Percentiles rank a stretch among this genome's conserved stretches.
These are phyloP conservation scores for Quambalaria eucalypti DNA, from an alignment of 1,284 basidiomycete species.

Conservation along the genomic window DNA sequence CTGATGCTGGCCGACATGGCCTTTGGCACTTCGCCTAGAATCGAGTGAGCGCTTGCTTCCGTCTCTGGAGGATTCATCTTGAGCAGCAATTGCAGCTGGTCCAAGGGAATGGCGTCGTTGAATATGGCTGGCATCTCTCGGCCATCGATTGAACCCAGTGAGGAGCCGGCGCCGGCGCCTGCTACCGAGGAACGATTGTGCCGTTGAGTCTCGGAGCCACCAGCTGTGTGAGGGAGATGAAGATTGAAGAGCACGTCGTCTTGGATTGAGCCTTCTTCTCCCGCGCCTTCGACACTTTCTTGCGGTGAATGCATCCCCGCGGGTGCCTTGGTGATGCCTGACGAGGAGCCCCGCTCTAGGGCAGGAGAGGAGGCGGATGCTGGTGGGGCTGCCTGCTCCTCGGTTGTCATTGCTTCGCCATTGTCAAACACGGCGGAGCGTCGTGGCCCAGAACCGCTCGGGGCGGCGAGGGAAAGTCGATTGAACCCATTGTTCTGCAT, in stretches of 20 bases:
- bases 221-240: background rate
- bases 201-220: background rate
- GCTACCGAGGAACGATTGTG: background rate
- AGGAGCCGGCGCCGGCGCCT: background rate
- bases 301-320: too few relatives aligned
- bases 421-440: background rate
- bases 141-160: background rate
- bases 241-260: conserved; percentile 2
- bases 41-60: background rate
- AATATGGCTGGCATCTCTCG: background rate
- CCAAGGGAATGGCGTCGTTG: background rate
- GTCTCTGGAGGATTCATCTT: background rate
- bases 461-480: background rate
- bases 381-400: too few relatives aligned
- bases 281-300: background rate
- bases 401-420: background rate
- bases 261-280: background rate
- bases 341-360: background rate
- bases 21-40: background rate
- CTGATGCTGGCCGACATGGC: too few relatives aligned
- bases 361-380: background rate
- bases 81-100: background rate
- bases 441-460: too few relatives aligned
- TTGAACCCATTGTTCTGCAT: background rate
- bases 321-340: too few relatives aligned